Conservation (phyloP, 768 basidiomycete genomes). For the Suillus placidus region DNA sequence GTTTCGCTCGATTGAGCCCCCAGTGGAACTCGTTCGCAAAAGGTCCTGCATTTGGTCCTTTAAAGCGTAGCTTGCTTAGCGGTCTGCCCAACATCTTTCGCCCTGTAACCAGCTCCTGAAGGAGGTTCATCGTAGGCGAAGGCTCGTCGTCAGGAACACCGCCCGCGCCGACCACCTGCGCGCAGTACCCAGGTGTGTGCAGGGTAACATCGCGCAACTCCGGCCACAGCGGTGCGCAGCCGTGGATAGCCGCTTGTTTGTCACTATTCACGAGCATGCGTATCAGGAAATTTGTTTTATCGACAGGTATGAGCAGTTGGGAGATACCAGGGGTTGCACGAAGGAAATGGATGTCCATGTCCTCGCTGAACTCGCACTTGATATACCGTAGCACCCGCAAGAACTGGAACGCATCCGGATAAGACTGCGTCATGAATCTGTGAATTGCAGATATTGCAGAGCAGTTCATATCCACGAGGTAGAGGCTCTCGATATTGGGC, state of each 20-base stretch:
- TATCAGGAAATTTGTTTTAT: constrained; percentile 31
- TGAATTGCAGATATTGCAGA: constrained; percentile 31
- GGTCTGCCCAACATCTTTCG: constrained; percentile 26
- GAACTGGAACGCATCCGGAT: constrained; percentile 32
- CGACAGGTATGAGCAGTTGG: constrained; percentile 35
- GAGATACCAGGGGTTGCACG: constrained; percentile 34
- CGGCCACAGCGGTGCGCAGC: constrained; percentile 33
- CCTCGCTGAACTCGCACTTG: constrained; percentile 34
- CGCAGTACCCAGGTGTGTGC: constrained; percentile 33
- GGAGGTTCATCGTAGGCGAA: constrained; percentile 31
- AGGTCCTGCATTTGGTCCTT: constrained; percentile 31
- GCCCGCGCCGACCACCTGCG: constrained; percentile 17
- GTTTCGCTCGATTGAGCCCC: constrained; percentile 29
- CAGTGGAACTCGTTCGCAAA: constrained; percentile 34
- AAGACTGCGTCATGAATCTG: constrained; percentile 28
- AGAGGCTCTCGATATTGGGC: constrained; percentile 34
- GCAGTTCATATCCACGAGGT: constrained; percentile 35
- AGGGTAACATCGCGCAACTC: constrained; percentile 28
- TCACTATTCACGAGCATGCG: constrained; percentile 38
- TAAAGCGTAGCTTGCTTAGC: constrained; percentile 27
- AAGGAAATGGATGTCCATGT: constrained; percentile 35
- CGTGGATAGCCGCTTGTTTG: constrained; percentile 33
- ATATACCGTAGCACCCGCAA: constrained; percentile 32
- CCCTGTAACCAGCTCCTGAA: constrained; percentile 30
- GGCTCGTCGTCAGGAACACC: constrained; percentile 33